Conservation (phyloP, 495 filamentous ascomycete genomes). For the Sporormia fimetaria region DNA sequence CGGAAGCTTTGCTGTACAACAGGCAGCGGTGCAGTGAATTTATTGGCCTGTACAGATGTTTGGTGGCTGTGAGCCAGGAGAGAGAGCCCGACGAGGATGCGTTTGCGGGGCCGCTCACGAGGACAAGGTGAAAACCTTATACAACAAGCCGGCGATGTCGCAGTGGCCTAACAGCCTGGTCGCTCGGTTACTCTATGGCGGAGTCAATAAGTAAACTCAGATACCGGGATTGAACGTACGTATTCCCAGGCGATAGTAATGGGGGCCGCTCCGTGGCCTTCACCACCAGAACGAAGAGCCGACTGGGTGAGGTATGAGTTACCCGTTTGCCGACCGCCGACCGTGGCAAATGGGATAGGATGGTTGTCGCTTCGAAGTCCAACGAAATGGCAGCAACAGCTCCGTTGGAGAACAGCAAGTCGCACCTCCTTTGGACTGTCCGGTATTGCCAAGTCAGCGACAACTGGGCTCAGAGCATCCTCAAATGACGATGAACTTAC, state of each 20-base stretch:
- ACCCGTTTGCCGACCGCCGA: conserved; percentile 10
- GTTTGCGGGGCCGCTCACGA: conserved; percentile 25
- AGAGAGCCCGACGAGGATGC: conserved; percentile 11
- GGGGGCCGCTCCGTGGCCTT: too few relatives aligned
- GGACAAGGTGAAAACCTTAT: conserved; percentile 18
- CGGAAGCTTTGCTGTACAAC: too few relatives aligned
- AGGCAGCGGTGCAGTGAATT: conserved; percentile 21
- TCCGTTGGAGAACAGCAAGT: conserved; percentile 13
- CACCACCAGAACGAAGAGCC: too few relatives aligned
- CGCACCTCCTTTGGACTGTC: conserved; percentile 5
- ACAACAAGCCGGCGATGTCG: conserved; percentile 19
- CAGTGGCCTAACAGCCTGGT: too few relatives aligned
- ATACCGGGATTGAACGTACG: too few relatives aligned
- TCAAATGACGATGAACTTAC: too few relatives aligned
- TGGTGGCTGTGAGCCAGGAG: conserved; percentile 13
- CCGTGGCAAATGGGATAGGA: conserved; percentile 17
- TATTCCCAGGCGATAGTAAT: too few relatives aligned
- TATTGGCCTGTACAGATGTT: conserved; percentile 16
- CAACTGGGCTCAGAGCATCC: too few relatives aligned
- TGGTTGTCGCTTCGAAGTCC: conserved; percentile 16
- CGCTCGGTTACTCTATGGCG: too few relatives aligned
- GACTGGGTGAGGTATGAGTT: too few relatives aligned
- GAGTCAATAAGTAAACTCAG: too few relatives aligned
- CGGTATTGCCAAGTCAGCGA: conserved; percentile 16
- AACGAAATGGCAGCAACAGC: conserved; percentile 11